phyloP scores from a whole-genome alignment of 192 early-diverging fungal species.

The Ramicandelaber brevisporus region DNA sequence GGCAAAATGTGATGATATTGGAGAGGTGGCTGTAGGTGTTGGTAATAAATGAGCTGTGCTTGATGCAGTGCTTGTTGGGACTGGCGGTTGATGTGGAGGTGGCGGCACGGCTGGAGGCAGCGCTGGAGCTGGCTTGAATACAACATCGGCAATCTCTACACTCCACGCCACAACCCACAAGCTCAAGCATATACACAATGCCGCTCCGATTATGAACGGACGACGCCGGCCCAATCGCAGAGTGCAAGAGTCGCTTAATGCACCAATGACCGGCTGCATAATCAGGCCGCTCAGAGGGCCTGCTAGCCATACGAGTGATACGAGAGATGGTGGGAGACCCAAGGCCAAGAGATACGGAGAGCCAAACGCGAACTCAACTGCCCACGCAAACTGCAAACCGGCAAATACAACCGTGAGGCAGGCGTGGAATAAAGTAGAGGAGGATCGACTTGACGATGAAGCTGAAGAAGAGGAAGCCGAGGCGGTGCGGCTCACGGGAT shows the following conservation, averaged over 20 bases:
- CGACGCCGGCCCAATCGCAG: slow-evolving; percentile 48
- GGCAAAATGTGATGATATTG: background rate
- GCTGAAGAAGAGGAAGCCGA: too few relatives aligned
- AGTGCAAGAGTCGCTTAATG: slow-evolving; percentile 51
- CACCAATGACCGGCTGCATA: slow-evolving; percentile 62
- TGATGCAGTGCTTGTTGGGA: too few relatives aligned
- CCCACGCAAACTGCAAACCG: slow-evolving; percentile 21
- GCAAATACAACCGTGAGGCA: slow-evolving; percentile 16
- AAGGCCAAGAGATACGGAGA: slow-evolving; percentile 69
- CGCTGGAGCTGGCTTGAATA: slow-evolving; percentile 2
- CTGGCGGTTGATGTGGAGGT: too few relatives aligned
- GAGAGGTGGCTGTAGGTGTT: slow-evolving; percentile 3
- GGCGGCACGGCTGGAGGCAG: too few relatives aligned
- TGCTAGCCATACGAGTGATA: slow-evolving; percentile 86
- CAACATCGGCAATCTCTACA: slow-evolving; percentile 23
- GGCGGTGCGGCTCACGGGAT: too few relatives aligned
- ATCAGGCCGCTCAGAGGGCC: slow-evolving; percentile 61
- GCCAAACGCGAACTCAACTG: slow-evolving; percentile 25
- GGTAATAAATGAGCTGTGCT: slow-evolving; percentile 3
- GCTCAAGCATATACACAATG: slow-evolving; percentile 28
- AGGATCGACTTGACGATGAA: too few relatives aligned
- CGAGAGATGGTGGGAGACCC: slow-evolving; percentile 50
- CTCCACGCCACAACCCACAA: slow-evolving; percentile 51
- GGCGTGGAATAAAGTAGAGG: too few relatives aligned
- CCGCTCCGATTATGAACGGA: slow-evolving; percentile 57